Conservation (phyloP, 805 yeast genomes). For the Myxozyma neglecta region DNA sequence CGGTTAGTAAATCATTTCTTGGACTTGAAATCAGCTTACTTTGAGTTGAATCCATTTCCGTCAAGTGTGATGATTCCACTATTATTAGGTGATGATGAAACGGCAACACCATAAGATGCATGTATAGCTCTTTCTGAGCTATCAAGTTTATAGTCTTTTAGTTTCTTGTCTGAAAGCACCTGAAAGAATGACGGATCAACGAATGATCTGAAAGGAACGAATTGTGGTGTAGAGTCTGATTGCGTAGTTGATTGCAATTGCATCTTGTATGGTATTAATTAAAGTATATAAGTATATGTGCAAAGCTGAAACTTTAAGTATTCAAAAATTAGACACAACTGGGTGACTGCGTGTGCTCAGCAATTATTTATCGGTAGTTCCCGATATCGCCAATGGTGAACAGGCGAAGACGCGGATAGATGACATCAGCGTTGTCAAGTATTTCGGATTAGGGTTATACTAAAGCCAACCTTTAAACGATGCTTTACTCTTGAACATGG, state of each 20-base stretch:
- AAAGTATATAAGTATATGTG: neutral
- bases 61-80: slow-evolving; percentile 34
- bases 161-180: slow-evolving; percentile 66
- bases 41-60: slow-evolving; percentile 28
- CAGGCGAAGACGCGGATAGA: neutral
- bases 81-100: slow-evolving; percentile 32
- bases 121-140: slow-evolving; percentile 46
- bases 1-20: neutral
- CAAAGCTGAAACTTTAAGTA: too few relatives aligned
- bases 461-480: too few relatives aligned
- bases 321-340: too few relatives aligned
- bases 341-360: too few relatives aligned
- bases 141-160: slow-evolving; percentile 70
- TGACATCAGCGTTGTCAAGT: neutral
- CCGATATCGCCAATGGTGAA: neutral
- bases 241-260: neutral
- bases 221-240: neutral
- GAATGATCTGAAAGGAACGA: slow-evolving; percentile 59
- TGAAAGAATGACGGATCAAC: slow-evolving; percentile 87
- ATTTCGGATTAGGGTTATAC: neutral
- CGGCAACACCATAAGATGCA: slow-evolving; percentile 44
- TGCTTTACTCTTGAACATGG: too few relatives aligned
- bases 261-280: neutral
- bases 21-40: neutral
- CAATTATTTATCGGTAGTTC: neutral